Evolutionary conservation across 164 flowering plant genomes (phyloP).

Genomic region (Warburgia ugandensis): DNA sequence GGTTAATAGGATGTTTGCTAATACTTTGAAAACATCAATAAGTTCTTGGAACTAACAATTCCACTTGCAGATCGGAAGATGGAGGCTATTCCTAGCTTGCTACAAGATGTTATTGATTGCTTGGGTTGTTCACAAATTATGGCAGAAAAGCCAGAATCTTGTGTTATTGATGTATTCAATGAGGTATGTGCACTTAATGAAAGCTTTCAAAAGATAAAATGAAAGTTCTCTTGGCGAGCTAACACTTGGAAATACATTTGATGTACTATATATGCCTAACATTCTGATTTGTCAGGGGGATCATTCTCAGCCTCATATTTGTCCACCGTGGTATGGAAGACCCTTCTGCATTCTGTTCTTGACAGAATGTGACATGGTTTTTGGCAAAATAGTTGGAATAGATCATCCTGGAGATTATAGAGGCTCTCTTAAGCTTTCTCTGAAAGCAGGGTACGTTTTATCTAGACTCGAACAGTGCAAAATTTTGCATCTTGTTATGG

Average conservation of each 20-base stretch:
- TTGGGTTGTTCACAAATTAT: slow-evolving; percentile 38
- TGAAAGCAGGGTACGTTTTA: slow-evolving; percentile 65
- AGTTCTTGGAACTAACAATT: slow-evolving; percentile 1
- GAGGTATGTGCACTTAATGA: slow-evolving; percentile 34
- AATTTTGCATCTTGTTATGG: no score
- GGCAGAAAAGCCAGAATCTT: slow-evolving; percentile 59
- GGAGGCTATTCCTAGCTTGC: slow-evolving; percentile 57
- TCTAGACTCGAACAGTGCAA: not conserved
- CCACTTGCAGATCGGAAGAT: slow-evolving; percentile 49
- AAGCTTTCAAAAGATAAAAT: no score
- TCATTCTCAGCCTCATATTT: slow-evolving; percentile 70
- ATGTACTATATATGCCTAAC: not conserved
- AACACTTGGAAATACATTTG: no score
- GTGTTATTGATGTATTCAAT: slow-evolving; percentile 63
- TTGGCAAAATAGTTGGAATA: slow-evolving; percentile 50
- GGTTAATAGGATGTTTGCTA: not conserved
- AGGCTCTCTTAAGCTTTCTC: slow-evolving; percentile 67
- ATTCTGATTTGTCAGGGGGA: slow-evolving; percentile 49
- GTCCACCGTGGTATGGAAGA: slow-evolving; percentile 65
- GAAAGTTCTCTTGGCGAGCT: no score
- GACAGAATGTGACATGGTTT: slow-evolving; percentile 79
- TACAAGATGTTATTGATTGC: slow-evolving; percentile 62
- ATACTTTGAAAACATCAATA: not conserved
- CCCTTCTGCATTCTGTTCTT: slow-evolving; percentile 56
- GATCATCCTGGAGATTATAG: slow-evolving; percentile 72